These are phyloP conservation scores for Hanseniaspora hatyaiensis DNA, from an alignment of 805 yeast genomes.

Conservation along the genomic window DNA sequence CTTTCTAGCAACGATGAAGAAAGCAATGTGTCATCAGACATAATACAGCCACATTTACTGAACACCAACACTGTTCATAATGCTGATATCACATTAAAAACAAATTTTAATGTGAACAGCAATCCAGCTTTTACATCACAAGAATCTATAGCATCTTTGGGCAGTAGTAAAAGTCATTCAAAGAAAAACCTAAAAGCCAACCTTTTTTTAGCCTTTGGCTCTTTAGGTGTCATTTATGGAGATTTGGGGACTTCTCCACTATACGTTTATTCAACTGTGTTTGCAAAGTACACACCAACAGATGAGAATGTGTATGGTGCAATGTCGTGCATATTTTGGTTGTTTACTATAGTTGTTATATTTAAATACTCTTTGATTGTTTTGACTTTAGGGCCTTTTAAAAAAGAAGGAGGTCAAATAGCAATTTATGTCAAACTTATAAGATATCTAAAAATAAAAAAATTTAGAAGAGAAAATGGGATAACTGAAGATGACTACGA, in stretches of 20 bases:
- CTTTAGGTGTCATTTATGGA: conserved; percentile 51
- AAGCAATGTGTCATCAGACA: background rate
- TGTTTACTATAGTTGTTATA: conserved; percentile 43
- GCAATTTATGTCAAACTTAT: conserved; percentile 53
- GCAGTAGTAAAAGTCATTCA: background rate
- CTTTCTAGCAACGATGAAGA: background rate
- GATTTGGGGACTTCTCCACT: conserved; percentile 54
- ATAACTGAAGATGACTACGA: conserved; percentile 29
- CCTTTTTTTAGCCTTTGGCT: conserved; percentile 17
- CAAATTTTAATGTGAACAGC: too few relatives aligned
- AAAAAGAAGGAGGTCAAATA: conserved; percentile 53
- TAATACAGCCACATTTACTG: background rate
- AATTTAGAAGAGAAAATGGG: conserved; percentile 34
- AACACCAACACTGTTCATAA: background rate
- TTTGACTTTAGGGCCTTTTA: conserved; percentile 40
- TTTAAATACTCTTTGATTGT: conserved; percentile 42
- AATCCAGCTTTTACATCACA: background rate
- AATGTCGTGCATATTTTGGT: conserved; percentile 43
- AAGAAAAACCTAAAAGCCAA: background rate
- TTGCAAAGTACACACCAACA: conserved; percentile 28
- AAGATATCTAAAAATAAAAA: conserved; percentile 35
- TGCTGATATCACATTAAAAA: background rate
- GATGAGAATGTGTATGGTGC: conserved; percentile 39
- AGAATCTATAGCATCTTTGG: background rate
- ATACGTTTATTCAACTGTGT: conserved; percentile 36